Evolutionary conservation across 1,139 yeast genomes (phyloP).

Genomic region (Hemisphaericaspora lyxosophila): DNA sequence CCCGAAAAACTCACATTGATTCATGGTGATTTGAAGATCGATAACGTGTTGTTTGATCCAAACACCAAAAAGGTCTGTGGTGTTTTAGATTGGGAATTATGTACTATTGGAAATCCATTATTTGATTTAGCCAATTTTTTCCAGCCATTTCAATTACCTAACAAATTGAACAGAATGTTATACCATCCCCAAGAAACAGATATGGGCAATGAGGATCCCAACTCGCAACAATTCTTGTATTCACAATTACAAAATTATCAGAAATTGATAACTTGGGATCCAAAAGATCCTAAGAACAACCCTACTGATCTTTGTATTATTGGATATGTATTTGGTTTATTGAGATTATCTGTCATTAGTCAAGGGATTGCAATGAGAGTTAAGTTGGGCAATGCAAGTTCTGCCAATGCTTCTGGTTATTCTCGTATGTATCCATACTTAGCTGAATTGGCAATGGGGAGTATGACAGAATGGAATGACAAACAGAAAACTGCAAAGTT

Average conservation of each 20-base stretch:
- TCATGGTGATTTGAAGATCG: slow-evolving; percentile 71
- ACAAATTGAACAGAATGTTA: slow-evolving; percentile 28
- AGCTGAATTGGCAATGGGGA: slow-evolving; percentile 35
- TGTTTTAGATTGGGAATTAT: slow-evolving; percentile 67
- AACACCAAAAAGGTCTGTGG: slow-evolving; percentile 52
- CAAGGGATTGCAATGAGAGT: slow-evolving; percentile 70
- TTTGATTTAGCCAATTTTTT: slow-evolving; percentile 63
- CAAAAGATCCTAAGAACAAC: slow-evolving; percentile 34
- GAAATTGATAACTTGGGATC: slow-evolving; percentile 29
- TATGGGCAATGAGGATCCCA: slow-evolving; percentile 38
- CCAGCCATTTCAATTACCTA: slow-evolving; percentile 57
- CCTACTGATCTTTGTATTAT: slow-evolving; percentile 50
- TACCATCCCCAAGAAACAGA: slow-evolving; percentile 30
- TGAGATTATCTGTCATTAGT: slow-evolving; percentile 58
- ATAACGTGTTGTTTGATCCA: slow-evolving; percentile 57
- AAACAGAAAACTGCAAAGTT: slow-evolving; percentile 2
- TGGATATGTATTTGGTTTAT: slow-evolving; percentile 60
- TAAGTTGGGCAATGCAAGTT: slow-evolving; percentile 58
- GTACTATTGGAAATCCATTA: slow-evolving; percentile 67
- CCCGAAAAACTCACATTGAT: slow-evolving; percentile 49
- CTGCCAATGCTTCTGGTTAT: slow-evolving; percentile 51
- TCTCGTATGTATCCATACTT: slow-evolving; percentile 47
- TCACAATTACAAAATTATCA: slow-evolving; percentile 24
- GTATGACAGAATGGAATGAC: slow-evolving; percentile 11
- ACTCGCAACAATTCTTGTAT: slow-evolving; percentile 24